Percentiles rank a stretch among this genome's conserved stretches.
These are phyloP conservation scores for Aspergillus melleus DNA, from an alignment of 2,329 filamentous ascomycete species.

Conservation along the genomic window DNA sequence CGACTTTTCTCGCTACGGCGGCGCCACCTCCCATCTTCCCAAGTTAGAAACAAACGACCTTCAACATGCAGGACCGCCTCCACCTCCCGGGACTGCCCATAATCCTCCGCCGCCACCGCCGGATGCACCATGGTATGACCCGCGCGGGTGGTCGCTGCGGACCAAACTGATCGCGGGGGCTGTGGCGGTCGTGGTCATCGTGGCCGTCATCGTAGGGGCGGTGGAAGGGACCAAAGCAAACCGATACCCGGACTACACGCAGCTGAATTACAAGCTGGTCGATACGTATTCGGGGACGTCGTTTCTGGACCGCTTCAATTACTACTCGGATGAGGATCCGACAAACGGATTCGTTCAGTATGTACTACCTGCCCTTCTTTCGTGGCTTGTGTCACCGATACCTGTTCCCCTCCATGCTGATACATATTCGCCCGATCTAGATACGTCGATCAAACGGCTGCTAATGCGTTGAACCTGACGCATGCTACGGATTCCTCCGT, in stretches of 20 bases:
- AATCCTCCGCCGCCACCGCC: slow-evolving; percentile 6
- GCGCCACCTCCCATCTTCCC: slow-evolving; percentile 19
- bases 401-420: background rate
- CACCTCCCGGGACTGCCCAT: slow-evolving; percentile 9
- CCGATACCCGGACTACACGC: slow-evolving; percentile 46
- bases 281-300: slow-evolving; percentile 43
- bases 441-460: slow-evolving; percentile 43
- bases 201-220: slow-evolving; percentile 51
- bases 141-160: slow-evolving; percentile 55
- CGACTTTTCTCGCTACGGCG: slow-evolving; percentile 23
- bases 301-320: slow-evolving; percentile 50
- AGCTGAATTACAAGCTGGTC: slow-evolving; percentile 41
- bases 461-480: slow-evolving; percentile 56
- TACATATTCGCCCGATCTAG: slow-evolving; percentile 9
- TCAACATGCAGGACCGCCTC: slow-evolving; percentile 18
- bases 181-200: slow-evolving; percentile 42
- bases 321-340: slow-evolving; percentile 47
- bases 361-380: slow-evolving; percentile 40
- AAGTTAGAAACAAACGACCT: slow-evolving; percentile 15
- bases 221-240: slow-evolving; percentile 38
- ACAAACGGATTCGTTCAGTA: slow-evolving; percentile 50
- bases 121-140: slow-evolving; percentile 45
- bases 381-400: slow-evolving; percentile 2
- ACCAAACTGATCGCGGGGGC: slow-evolving; percentile 50
- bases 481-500: slow-evolving; percentile 56